Percentiles rank a stretch among this genome's conserved stretches.
These are phyloP conservation scores for Heritiera fomes DNA, from an alignment of 345 rosid species.

Conservation along the genomic window DNA sequence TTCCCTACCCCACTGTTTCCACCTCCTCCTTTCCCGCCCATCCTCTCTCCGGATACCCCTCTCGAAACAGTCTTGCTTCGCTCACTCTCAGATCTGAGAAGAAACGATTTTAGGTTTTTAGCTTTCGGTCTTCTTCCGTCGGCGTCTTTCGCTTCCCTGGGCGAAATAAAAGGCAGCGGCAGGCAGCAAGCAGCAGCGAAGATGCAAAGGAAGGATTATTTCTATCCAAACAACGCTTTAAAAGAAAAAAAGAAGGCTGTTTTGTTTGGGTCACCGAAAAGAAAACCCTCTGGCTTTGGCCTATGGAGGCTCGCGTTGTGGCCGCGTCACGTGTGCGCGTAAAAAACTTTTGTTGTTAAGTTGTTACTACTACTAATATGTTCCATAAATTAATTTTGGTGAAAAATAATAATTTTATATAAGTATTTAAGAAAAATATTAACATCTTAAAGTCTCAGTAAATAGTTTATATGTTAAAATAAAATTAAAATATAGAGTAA, in stretches of 20 bases:
- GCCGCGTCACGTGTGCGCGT: conserved; percentile 7
- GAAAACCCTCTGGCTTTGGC: conserved; percentile 9
- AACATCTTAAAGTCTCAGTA: no score
- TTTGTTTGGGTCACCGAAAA: conserved; percentile 6
- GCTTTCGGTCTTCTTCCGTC: neutral
- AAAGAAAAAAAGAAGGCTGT: neutral
- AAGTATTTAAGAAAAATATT: no score
- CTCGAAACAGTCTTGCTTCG: neutral
- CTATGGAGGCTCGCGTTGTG: no score
- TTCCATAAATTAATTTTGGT: no score
- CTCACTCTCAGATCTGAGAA: conserved; percentile 19
- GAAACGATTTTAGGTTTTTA: neutral
- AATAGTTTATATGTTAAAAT: no score
- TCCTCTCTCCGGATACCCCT: conserved; percentile 23
- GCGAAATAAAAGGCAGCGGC: neutral
- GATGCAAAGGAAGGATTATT: neutral
- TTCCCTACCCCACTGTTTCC: conserved; percentile 40
- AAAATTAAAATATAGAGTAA: no score
- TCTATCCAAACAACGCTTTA: neutral
- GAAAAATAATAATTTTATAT: no score
- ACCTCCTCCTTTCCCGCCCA: conserved; percentile 68
- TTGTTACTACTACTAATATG: no score
- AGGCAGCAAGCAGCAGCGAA: neutral
- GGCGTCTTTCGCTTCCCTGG: neutral
- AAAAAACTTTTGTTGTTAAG: no score